A percentile compares a stretch with the other conserved stretches of the same genome.
phyloP scores from a whole-genome alignment of 805 yeast species.

The Cyberlindnera lachancei region DNA sequence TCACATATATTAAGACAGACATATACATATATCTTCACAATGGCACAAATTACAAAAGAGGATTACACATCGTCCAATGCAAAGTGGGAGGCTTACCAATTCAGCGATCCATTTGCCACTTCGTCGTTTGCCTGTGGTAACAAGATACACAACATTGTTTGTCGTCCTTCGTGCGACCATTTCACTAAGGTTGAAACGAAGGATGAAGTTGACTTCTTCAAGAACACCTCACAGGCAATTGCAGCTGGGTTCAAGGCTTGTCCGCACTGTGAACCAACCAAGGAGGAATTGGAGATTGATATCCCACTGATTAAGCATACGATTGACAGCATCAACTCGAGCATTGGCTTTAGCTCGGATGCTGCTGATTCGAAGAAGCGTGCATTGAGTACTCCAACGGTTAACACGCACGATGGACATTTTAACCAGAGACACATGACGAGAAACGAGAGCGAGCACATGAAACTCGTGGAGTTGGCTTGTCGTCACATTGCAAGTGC shows the following conservation, averaged over 20 bases:
- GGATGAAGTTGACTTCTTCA: conserved; percentile 38
- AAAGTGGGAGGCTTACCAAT: conserved; percentile 59
- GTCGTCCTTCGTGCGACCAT: conserved; percentile 64
- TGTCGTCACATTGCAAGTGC: conserved; percentile 80
- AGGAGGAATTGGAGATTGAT: conserved; percentile 15
- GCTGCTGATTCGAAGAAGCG: conserved; percentile 19
- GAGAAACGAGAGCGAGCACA: conserved; percentile 61
- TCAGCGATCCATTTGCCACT: conserved; percentile 59
- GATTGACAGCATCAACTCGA: conserved; percentile 46
- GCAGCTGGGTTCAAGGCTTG: conserved; percentile 44
- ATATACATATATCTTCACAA: too few species aligned
- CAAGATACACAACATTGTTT: conserved; percentile 34
- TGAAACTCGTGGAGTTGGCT: conserved; percentile 64
- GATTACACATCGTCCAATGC: conserved; percentile 11
- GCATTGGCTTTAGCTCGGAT: conserved; percentile 42
- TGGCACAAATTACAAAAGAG: too few species aligned
- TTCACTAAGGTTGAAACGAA: conserved; percentile 31
- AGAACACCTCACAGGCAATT: conserved; percentile 34
- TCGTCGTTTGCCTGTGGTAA: conserved; percentile 49
- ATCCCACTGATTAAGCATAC: conserved; percentile 35
- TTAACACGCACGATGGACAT: conserved; percentile 11
- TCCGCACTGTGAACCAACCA: conserved; percentile 45
- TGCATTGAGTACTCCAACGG: conserved; percentile 18
- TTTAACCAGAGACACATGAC: conserved; percentile 26
- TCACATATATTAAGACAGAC: too few species aligned